These are phyloP conservation scores for Naganishia vishniacii DNA, from an alignment of 768 basidiomycete species.

Conservation along the genomic window DNA sequence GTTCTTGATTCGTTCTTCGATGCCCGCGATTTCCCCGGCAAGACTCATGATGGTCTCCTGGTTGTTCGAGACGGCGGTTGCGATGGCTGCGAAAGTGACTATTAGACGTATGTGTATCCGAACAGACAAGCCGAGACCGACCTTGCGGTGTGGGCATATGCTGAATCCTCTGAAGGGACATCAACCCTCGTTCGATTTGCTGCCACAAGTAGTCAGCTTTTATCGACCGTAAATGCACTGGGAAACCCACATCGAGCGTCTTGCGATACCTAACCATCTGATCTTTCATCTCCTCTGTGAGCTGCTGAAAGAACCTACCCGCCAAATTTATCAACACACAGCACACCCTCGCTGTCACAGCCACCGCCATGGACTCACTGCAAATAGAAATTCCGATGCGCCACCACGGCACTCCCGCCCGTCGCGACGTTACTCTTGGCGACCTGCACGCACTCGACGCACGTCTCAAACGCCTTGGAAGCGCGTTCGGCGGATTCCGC, in stretches of 20 bases:
- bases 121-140: neutral
- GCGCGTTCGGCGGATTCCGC: conserved; percentile 10
- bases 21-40: conserved; percentile 19
- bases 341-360: neutral
- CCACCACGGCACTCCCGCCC: conserved; percentile 19
- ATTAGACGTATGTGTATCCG: neutral
- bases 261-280: conserved; percentile 23
- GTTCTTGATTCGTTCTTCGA: conserved; percentile 27
- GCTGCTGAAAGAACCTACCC: conserved; percentile 22
- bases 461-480: conserved; percentile 16
- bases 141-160: conserved; percentile 25
- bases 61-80: conserved; percentile 27
- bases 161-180: conserved; percentile 16
- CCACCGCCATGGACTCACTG: neutral
- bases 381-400: conserved; percentile 19
- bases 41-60: conserved; percentile 29
- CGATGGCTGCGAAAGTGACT: conserved; percentile 13
- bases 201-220: neutral
- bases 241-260: conserved; percentile 14
- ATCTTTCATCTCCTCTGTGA: conserved; percentile 23
- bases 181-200: conserved; percentile 27
- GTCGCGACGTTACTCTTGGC: conserved; percentile 18
- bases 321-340: neutral
- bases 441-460: conserved; percentile 19
- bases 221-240: neutral